Base-by-base conservation (phyloP, 2,329 filamentous ascomycete genomes). In the Colletotrichum lupini region DNA sequence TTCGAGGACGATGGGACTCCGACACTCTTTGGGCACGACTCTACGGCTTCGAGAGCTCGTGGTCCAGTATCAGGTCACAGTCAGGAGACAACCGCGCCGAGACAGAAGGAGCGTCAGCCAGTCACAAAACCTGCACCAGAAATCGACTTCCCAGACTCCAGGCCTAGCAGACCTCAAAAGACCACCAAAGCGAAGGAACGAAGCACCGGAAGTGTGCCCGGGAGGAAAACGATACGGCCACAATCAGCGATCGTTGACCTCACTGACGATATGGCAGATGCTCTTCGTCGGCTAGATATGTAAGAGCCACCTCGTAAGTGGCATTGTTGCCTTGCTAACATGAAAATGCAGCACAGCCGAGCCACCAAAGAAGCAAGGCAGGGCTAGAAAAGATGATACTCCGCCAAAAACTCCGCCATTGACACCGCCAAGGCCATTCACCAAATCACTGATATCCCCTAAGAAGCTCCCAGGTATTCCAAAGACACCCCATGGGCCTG, bases 401-500 rank as follows among this genome's bases (percentile, higher is more conserved):
- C 30, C 52, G 7, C 28, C 56, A 55, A 57, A 24, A 56, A 71
- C 56, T n/a, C 67, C 53, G 28, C 76, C 68, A 32, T 60, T 57
- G 28, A 73, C 74, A 28, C 73, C 79, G 75, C 55, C 77, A 69
- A 32, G 77, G 65, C 64, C n/a, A 26, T 22, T 76, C 73, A 63
- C 9, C 28, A 76, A 74, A 68, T 55, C 69, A 1, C 73, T 82
- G 7, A 53, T 74, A 6, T 83, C 82, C 4, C 80, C 82, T 2
- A 78, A 74, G 52, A 84, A 83, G 73, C 75, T 74, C 19, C 74
- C 76, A 6, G 67, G 64, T 0, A 89, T 92, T 53, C 90, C 90
- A 2, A 82, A 83, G 46, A 88, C 89, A 1, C 88, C 89, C 3
- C 86, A 91, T 70, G 82, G 84, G 30, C 86, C 86, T 26, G 88